These are phyloP conservation scores for Coelastrella sp. DNA, from an alignment of 139 green algal species.

Conservation along the genomic window DNA sequence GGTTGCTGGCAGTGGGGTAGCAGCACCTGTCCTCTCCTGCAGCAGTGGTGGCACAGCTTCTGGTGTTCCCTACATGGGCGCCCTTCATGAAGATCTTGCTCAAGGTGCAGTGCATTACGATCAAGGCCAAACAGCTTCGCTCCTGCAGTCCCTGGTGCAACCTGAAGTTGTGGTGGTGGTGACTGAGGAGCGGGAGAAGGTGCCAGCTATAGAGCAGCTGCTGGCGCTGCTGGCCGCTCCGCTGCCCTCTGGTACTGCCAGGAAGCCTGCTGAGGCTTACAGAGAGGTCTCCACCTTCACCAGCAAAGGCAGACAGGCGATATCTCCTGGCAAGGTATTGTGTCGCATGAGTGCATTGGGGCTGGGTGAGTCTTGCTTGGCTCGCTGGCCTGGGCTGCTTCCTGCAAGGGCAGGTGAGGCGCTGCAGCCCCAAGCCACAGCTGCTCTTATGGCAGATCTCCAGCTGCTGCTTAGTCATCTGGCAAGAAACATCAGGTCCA, in stretches of 20 bases:
- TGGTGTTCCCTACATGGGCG: not conserved
- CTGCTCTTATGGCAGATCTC: constrained; percentile 14
- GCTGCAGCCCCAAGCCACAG: not conserved
- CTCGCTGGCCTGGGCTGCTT: not conserved
- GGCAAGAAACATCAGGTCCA: not conserved
- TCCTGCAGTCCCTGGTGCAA: not conserved
- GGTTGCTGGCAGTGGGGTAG: not conserved
- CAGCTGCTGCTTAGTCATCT: constrained; percentile 5
- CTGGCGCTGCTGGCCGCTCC: constrained; percentile 20
- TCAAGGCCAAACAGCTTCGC: too few relatives aligned
- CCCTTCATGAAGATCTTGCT: not conserved
- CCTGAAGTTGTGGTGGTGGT: constrained; percentile 14
- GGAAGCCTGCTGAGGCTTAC: not conserved
- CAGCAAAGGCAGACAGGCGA: constrained; percentile 5
- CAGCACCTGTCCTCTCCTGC: too few relatives aligned
- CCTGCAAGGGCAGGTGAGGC: too few relatives aligned
- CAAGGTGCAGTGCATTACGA: too few relatives aligned
- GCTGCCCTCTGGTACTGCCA: not conserved
- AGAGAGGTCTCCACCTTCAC: constrained; percentile 13
- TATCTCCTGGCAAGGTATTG: constrained; percentile 3
- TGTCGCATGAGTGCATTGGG: not conserved
- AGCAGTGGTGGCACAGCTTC: not conserved
- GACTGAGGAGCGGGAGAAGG: not conserved
- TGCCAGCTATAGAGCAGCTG: constrained; percentile 24
- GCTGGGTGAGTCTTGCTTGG: not conserved